A percentile compares a stretch with the other conserved stretches of the same genome.
These are phyloP conservation scores for Cronartium quercuum DNA, from an alignment of 1,284 basidiomycete species.

Conservation along the genomic window DNA sequence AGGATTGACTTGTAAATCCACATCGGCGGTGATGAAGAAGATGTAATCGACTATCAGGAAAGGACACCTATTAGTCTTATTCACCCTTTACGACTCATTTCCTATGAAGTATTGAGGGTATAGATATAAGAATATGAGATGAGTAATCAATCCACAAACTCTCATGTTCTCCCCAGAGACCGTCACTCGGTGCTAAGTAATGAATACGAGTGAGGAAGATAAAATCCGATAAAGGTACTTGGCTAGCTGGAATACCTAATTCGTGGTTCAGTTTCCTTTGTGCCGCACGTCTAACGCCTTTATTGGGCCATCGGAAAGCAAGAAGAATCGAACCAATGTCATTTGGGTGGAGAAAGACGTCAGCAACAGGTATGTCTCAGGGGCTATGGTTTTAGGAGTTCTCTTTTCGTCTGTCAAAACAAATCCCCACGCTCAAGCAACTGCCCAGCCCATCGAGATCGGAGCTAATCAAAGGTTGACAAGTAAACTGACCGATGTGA, in stretches of 20 bases:
- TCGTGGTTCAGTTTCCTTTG: slow-evolving; percentile 95
- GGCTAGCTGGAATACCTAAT: slow-evolving; percentile 72
- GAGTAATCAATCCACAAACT: slow-evolving; percentile 55
- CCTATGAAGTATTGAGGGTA: too few species aligned
- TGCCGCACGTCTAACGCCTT: slow-evolving; percentile 72
- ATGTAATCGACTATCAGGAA: slow-evolving; percentile 82
- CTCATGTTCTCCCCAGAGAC: slow-evolving; percentile 98
- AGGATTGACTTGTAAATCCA: slow-evolving; percentile 71
- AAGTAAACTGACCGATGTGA: slow-evolving; percentile 59
- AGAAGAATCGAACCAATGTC: not conserved
- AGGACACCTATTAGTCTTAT: not conserved
- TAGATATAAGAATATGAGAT: too few species aligned
- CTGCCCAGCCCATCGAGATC: too few species aligned
- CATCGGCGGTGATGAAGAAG: slow-evolving; percentile 83
- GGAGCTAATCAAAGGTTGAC: too few species aligned
- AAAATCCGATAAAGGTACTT: slow-evolving; percentile 75
- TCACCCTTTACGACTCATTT: too few species aligned
- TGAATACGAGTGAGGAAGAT: slow-evolving; percentile 95
- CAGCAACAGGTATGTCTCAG: not conserved
- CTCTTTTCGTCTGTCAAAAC: too few species aligned
- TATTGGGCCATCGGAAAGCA: not conserved
- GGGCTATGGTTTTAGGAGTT: too few species aligned
- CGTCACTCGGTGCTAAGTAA: slow-evolving; percentile 88
- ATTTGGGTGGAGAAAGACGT: not conserved
- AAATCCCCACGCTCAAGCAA: too few species aligned